Evolutionary conservation across 192 early-diverging fungal species (phyloP), one percentile per base, ranked within the genome.

Genomic region (Podila horticola): DNA sequence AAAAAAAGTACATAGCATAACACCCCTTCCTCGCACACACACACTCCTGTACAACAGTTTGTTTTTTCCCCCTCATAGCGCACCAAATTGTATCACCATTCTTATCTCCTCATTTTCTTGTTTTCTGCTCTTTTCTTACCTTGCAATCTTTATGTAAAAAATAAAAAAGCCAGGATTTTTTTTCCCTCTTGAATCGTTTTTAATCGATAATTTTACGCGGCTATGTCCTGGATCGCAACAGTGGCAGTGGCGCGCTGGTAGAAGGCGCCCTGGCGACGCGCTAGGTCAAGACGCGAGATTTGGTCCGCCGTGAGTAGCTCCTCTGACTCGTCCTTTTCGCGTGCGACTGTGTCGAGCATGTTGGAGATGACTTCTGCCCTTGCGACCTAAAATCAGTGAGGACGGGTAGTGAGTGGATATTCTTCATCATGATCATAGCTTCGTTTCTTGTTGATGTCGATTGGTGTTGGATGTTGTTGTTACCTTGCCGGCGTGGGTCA

Each of bases 401-500:
- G 20, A 22, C 1, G 12, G 1, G 19, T 29, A 59, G 41, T 30
- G 1, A 34, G 33, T 0, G 5, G 49, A 20, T 7, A 51, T 51
- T 4, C 15, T 20, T 51, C 20, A n/a, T 51, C 20, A n/a, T 4
- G 20, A 51, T 51, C 20, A 4, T 51, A 4, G 20, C 15, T 51
- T n/a, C n/a, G n/a, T n/a, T 52, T 52, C 51, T 52, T 52, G 19
- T 52, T 26, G 19, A 24, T n/a, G 7, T 52, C 20, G 50, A n/a
- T n/a, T 52, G 17, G 11, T 22, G 5, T 52, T 52, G 19, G 17
- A 22, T 17, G 20, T 26, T 55, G 17, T 55, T 1, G 0, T 41
- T 75, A 81, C 77, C 77, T 81, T 81, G 51, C 72, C 61, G 3
- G 77, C 60, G 55, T 81, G 77, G 1, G 77, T 68, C 2, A 69